These are phyloP conservation scores for Clavispora fructus DNA, from an alignment of 805 yeast species.

Conservation along the genomic window DNA sequence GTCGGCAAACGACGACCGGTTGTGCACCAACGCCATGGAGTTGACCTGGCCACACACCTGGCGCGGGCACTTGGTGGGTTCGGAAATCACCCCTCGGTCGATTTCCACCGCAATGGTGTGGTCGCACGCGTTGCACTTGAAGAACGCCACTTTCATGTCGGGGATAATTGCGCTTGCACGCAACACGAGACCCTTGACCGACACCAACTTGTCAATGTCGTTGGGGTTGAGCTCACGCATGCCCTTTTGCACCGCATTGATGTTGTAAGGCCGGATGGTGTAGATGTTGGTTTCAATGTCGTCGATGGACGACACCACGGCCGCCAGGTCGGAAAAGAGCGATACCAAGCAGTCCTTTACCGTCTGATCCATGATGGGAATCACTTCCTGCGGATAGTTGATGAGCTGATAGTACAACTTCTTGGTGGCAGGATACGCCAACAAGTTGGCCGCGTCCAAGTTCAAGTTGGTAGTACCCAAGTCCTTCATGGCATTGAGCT, in stretches of 20 bases:
- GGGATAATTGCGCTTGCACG: slow-evolving; percentile 90
- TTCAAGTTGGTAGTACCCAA: slow-evolving; percentile 79
- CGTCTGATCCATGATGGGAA: slow-evolving; percentile 97
- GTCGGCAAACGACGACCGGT: slow-evolving; percentile 89
- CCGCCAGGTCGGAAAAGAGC: slow-evolving; percentile 29
- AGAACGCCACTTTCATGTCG: slow-evolving; percentile 96
- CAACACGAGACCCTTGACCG: slow-evolving; percentile 84
- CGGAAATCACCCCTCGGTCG: slow-evolving; percentile 90
- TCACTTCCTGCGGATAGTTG: slow-evolving; percentile 93
- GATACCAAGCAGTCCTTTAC: slow-evolving; percentile 85
- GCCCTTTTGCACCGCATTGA: slow-evolving; percentile 61
- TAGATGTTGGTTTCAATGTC: slow-evolving; percentile 78
- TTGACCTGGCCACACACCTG: slow-evolving; percentile 73
- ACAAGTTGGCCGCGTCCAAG: slow-evolving; percentile 74
- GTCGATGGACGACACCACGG: slow-evolving; percentile 36
- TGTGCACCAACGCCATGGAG: slow-evolving; percentile 88
- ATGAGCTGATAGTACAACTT: slow-evolving; percentile 80
- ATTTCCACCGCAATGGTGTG: slow-evolving; percentile 89
- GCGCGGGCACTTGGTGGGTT: slow-evolving; percentile 92
- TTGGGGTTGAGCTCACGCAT: slow-evolving; percentile 92
- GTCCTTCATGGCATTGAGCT: slow-evolving; percentile 67
- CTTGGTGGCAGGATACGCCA: slow-evolving; percentile 68
- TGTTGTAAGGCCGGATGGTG: slow-evolving; percentile 85
- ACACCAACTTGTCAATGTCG: slow-evolving; percentile 89
- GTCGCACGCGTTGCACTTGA: slow-evolving; percentile 91